Percentiles rank a stretch among this genome's conserved stretches.
phyloP scores from a whole-genome alignment of 1,139 yeast genomes.

The Scheffersomyces quercinus region DNA sequence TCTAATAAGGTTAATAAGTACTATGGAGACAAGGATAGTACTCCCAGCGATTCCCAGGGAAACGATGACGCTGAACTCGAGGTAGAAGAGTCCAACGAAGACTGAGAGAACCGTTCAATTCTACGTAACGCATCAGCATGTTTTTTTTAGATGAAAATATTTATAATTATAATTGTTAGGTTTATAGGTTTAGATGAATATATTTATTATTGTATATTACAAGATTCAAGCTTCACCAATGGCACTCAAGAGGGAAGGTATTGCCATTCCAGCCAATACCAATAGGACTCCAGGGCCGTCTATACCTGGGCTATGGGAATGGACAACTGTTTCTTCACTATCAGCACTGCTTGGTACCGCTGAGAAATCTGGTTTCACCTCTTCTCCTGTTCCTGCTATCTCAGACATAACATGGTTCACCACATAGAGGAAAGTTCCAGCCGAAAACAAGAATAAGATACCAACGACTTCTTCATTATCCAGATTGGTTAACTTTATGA shows the following conservation, averaged over 20 bases:
- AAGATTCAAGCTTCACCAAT: background rate
- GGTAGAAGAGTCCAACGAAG: too few species aligned
- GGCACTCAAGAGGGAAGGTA: constrained; percentile 12
- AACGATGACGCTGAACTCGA: too few species aligned
- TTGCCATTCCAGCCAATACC: constrained; percentile 19
- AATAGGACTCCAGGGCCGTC: constrained; percentile 13
- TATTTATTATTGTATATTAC: too few species aligned
- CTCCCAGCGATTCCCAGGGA: too few species aligned
- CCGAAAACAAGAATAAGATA: constrained; percentile 56
- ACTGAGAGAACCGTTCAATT: too few species aligned
- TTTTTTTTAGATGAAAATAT: background rate
- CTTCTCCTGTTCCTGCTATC: constrained; percentile 12
- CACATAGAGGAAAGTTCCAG: constrained; percentile 73
- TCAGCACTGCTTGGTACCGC: constrained; percentile 5
- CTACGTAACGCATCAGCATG: background rate
- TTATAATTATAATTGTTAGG: background rate
- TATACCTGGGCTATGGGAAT: constrained; percentile 5
- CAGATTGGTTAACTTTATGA: constrained; percentile 31
- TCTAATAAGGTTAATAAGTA: background rate
- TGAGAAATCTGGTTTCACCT: background rate
- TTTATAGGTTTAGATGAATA: too few species aligned
- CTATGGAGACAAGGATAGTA: background rate
- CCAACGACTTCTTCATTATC: constrained; percentile 49
- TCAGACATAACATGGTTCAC: constrained; percentile 63
- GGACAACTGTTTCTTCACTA: constrained; percentile 4